Evolutionary conservation across 208 protist genomes (phyloP).

Genomic region (Vickermania spadyakhi): DNA sequence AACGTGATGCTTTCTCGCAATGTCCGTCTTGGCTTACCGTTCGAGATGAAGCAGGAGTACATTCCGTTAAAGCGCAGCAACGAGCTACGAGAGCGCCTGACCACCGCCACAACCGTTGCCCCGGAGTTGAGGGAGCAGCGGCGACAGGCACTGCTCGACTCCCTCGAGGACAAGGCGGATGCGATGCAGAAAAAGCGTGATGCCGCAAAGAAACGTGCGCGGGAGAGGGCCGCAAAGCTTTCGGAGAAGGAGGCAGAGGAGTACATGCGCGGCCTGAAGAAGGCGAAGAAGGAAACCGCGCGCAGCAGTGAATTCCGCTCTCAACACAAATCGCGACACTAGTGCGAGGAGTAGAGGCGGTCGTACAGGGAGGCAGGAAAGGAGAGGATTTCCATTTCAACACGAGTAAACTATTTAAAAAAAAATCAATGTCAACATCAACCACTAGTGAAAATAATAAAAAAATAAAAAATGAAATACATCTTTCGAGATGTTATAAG

Average conservation of each 20-base stretch:
- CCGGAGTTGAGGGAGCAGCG: conserved; percentile 77
- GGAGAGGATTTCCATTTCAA: no score
- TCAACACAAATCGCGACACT: conserved; percentile 79
- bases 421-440: no score
- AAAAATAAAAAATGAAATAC: no score
- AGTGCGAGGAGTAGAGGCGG: no score
- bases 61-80: conserved; percentile 55
- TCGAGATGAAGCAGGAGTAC: conserved; percentile 88
- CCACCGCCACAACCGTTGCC: conserved; percentile 54
- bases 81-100: conserved; percentile 62
- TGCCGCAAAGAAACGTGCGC: conserved; percentile 64
- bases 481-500: no score
- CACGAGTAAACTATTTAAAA: no score
- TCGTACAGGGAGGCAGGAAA: no score
- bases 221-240: conserved; percentile 36
- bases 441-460: no score
- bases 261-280: conserved; percentile 78
- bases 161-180: conserved; percentile 57
- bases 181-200: conserved; percentile 68
- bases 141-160: conserved; percentile 66
- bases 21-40: conserved; percentile 72
- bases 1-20: conserved; percentile 72
- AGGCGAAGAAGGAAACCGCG: conserved; percentile 90
- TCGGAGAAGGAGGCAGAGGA: conserved; percentile 55
- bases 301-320: conserved; percentile 81